These are phyloP conservation scores for Echinosphaeria canescens DNA, from an alignment of 2,329 filamentous ascomycete genomes.

Conservation along the genomic window DNA sequence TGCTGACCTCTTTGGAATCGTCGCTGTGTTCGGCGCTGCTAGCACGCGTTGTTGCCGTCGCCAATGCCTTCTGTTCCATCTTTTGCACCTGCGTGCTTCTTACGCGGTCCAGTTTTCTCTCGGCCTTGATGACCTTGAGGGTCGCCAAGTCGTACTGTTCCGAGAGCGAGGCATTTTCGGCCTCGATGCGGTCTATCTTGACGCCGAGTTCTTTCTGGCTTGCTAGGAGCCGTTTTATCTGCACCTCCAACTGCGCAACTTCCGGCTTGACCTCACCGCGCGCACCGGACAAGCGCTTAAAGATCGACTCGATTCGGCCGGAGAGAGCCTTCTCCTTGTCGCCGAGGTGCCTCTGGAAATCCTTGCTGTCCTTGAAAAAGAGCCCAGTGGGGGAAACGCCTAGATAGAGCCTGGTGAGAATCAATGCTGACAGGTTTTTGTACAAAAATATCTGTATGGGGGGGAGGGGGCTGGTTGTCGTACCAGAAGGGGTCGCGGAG, in stretches of 20 bases:
- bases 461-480: too few relatives aligned
- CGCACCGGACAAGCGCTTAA: slow-evolving; percentile 28
- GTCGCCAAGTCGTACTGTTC: slow-evolving; percentile 79
- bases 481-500: slow-evolving; percentile 19
- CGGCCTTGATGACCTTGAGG: slow-evolving; percentile 80
- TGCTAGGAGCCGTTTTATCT: slow-evolving; percentile 54
- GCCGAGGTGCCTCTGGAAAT: slow-evolving; percentile 67
- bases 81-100: slow-evolving; percentile 83
- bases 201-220: slow-evolving; percentile 63
- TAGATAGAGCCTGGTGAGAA: too few relatives aligned
- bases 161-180: slow-evolving; percentile 68
- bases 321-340: slow-evolving; percentile 59
- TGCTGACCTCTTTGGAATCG: slow-evolving; percentile 16
- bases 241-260: slow-evolving; percentile 48
- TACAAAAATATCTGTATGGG: slow-evolving; percentile 3
- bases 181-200: slow-evolving; percentile 51
- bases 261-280: slow-evolving; percentile 41
- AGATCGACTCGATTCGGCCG: slow-evolving; percentile 47
- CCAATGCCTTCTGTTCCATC: slow-evolving; percentile 71
- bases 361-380: slow-evolving; percentile 42
- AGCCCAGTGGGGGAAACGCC: too few relatives aligned
- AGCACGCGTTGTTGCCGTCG: slow-evolving; percentile 32
- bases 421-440: too few relatives aligned
- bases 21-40: slow-evolving; percentile 30
- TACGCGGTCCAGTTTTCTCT: slow-evolving; percentile 79